Evolutionary conservation across 192 early-diverging fungal species (phyloP), one percentile per base, ranked within the genome.

Genomic region (Backusella tuberculispora): DNA sequence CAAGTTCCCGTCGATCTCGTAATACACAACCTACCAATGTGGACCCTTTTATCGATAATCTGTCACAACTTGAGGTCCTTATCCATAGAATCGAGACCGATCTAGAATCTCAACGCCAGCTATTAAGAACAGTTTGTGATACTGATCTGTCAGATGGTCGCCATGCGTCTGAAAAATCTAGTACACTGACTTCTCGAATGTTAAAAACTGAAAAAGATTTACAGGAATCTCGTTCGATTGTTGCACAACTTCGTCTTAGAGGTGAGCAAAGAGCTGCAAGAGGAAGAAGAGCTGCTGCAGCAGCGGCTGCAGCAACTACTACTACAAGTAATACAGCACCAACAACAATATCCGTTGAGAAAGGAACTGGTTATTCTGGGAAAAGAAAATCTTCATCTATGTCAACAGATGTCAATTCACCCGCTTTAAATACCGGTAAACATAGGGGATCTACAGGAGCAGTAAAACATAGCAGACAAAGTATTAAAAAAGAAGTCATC

Each of bases 131-230:
- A 10, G 68, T 69, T 0, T 69, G 68, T 26, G 21, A 24, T 21
- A 1, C 44, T 38, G 50, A 72, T 21, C 0, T 24, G 10, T 45
- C 21, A 3, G 67, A 8, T 29, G 6, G 21, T 21, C 37, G 43
- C 21, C 14, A 17, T 9, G 26, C 26, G 9, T 24, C 45, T 5
- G 42, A 29, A 6, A 69, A 40, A 17, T 29, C 60, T 4, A 63
- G 48, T n/a, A 15, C 38, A 13, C n/a, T 77, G 1, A 71, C 46
- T 4, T 43, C 63, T 17, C 50, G 69, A 3, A 70, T 80, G 47
- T 47, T 70, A 13, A 75, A 80, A 38, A 74, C 78, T n/a, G 79
- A 80, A 70, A 71, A 80, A n/a, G 79, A 80, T 60, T 72, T 80
- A 7, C 79, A 80, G 41, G 79, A 80, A 48, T 80, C 79, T 41